Percentiles rank a stretch among this genome's conserved stretches.
Evolutionary conservation across 2,329 filamentous ascomycete species (phyloP).

Genomic region (Cladosporium cucumerinum): DNA sequence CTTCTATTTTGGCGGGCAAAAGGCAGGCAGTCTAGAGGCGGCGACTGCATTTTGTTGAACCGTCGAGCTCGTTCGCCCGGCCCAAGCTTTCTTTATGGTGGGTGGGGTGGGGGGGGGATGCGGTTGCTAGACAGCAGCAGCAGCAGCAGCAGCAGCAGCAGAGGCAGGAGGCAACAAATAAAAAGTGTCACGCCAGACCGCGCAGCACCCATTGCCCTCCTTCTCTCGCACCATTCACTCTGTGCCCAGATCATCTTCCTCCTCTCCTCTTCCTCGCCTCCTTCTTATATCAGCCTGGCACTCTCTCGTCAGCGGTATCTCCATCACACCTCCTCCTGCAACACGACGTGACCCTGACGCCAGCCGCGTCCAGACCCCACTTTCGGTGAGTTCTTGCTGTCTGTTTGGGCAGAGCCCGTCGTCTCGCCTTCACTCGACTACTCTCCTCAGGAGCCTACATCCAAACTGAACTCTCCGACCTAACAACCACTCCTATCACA

Average conservation of each 20-base stretch:
- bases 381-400: constrained; percentile 14
- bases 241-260: neutral
- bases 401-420: neutral
- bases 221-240: neutral
- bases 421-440: neutral
- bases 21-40: constrained; percentile 10
- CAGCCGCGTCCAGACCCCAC: constrained; percentile 11
- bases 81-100: constrained; percentile 1
- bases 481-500: neutral
- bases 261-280: neutral
- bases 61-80: neutral
- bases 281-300: neutral
- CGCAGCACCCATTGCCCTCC: constrained; percentile 6
- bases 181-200: neutral
- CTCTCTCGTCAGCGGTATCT: neutral
- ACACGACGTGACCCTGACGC: constrained; percentile 11
- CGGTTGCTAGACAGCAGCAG: neutral
- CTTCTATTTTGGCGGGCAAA: neutral
- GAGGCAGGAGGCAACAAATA: constrained; percentile 7
- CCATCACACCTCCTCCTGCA: constrained; percentile 6
- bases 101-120: neutral
- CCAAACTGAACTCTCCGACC: neutral
- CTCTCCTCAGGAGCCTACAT: neutral
- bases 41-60: constrained; percentile 13
- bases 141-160: constrained; percentile 2